Conservation (phyloP, 1,284 basidiomycete genomes). For the Cryptococcus sp. region DNA sequence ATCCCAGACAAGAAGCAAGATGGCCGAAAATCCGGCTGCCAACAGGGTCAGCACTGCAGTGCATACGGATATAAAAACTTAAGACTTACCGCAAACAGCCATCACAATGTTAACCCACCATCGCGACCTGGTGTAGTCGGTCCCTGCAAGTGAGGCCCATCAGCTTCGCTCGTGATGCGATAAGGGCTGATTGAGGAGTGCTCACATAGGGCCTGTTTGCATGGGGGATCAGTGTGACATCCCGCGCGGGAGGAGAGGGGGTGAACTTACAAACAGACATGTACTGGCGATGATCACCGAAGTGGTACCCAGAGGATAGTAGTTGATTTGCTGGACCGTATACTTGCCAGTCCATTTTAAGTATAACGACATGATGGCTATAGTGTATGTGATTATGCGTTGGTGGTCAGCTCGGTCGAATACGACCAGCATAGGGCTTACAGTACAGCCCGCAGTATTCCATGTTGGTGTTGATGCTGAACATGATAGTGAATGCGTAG, state of each 20-base stretch:
- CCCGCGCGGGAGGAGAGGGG: conserved; percentile 23
- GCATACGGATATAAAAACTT: too few species aligned
- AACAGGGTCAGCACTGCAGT: too few species aligned
- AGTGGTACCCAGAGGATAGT: conserved; percentile 26
- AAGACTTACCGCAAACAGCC: too few species aligned
- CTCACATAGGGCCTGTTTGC: conserved; percentile 11
- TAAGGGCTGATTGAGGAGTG: conserved; percentile 38
- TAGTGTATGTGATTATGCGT: too few species aligned
- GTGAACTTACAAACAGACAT: conserved; percentile 28
- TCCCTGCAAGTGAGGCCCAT: too few species aligned
- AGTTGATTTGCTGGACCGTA: conserved; percentile 23
- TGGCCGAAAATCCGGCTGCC: conserved; percentile 19
- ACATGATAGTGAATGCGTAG: conserved; percentile 31
- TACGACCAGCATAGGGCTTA: too few species aligned
- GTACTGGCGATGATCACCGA: conserved; percentile 33
- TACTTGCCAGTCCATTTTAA: conserved; percentile 19
- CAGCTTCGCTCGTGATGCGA: conserved; percentile 22
- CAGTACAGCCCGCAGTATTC: conserved; percentile 32
- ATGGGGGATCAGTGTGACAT: too few species aligned
- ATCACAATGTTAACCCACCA: too few species aligned
- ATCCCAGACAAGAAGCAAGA: conserved; percentile 38
- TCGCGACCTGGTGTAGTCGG: too few species aligned
- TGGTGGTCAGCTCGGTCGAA: too few species aligned
- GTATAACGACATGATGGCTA: conserved; percentile 21
- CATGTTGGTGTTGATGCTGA: conserved; percentile 27